These are phyloP conservation scores for Stentor roeselii DNA, from an alignment of 73 alveolate genomes.

Conservation along the genomic window DNA sequence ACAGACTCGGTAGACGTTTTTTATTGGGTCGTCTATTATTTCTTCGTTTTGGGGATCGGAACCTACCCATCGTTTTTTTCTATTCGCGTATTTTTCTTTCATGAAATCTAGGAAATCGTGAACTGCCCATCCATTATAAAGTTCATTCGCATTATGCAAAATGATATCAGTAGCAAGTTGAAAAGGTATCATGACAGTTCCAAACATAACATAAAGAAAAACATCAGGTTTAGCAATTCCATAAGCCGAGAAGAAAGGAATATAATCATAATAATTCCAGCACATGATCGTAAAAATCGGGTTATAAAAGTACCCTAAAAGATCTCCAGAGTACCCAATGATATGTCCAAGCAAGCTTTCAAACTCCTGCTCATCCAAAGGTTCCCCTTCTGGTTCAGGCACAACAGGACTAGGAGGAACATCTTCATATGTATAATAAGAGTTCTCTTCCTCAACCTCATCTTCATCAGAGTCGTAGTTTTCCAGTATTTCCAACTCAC, in stretches of 20 bases:
- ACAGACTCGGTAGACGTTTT: conserved; percentile 68
- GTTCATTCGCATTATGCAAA: conserved; percentile 70
- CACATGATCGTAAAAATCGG: conserved; percentile 55
- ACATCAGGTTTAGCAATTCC: conserved; percentile 72
- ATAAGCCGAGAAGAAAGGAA: conserved; percentile 54
- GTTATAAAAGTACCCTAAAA: conserved; percentile 37
- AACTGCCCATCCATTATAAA: conserved; percentile 58
- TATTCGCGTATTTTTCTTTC: conserved; percentile 56
- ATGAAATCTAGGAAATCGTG: conserved; percentile 82
- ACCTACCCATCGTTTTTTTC: conserved; percentile 78
- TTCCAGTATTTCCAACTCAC: conserved; percentile 23
- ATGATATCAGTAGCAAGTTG: conserved; percentile 72
- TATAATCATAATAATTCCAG: conserved; percentile 82
- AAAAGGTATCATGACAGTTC: conserved; percentile 73
- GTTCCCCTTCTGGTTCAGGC: background rate
- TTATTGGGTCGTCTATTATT: conserved; percentile 46
- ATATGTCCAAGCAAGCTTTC: conserved; percentile 54
- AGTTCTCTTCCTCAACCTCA: background rate
- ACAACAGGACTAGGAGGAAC: conserved; percentile 5
- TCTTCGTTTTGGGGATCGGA: conserved; percentile 57
- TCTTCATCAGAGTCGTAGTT: background rate
- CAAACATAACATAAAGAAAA: conserved; percentile 66
- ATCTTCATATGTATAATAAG: conserved; percentile 22
- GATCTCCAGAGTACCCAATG: conserved; percentile 50
- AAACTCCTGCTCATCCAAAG: conserved; percentile 48